These are phyloP conservation scores for Rhizopogon vinicolor DNA, from an alignment of 768 basidiomycete genomes.

Conservation along the genomic window DNA sequence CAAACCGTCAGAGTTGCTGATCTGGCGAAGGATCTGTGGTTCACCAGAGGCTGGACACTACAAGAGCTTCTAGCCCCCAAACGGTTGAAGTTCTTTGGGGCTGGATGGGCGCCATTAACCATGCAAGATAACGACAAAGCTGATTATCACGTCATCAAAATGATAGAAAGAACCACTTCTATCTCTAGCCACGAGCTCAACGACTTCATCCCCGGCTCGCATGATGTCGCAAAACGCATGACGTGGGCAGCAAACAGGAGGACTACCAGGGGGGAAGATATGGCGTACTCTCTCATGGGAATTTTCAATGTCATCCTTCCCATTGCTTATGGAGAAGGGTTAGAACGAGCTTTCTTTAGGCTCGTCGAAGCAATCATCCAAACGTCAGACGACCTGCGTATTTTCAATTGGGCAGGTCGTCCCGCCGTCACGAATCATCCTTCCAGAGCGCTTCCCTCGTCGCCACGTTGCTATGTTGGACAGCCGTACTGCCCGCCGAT, in stretches of 20 bases:
- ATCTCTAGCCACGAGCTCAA: not conserved
- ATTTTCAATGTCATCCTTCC: constrained; percentile 8
- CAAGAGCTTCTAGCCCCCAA: constrained; percentile 7
- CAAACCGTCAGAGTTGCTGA: not conserved
- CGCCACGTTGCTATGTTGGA: not conserved
- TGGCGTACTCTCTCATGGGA: constrained; percentile 10
- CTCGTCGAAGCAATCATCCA: constrained; percentile 5
- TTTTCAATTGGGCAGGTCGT: constrained; percentile 4
- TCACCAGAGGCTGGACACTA: constrained; percentile 6
- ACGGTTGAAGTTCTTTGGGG: constrained; percentile 8
- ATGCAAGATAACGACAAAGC: not conserved
- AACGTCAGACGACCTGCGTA: not conserved
- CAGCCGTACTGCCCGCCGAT: not conserved
- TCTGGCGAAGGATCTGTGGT: constrained; percentile 8
- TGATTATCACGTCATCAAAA: not conserved
- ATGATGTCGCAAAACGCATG: constrained; percentile 1
- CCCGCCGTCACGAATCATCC: not conserved
- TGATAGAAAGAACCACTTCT: not conserved
- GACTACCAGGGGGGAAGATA: constrained; percentile 13
- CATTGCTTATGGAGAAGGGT: constrained; percentile 13
- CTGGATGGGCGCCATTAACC: constrained; percentile 3
- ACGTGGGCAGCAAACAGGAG: constrained; percentile 8
- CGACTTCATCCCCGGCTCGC: not conserved
- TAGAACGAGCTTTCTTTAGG: constrained; percentile 1
- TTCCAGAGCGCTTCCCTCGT: not conserved